phyloP scores from a whole-genome alignment of 2,329 filamentous ascomycete genomes.

The Hypoxylon sp. region DNA sequence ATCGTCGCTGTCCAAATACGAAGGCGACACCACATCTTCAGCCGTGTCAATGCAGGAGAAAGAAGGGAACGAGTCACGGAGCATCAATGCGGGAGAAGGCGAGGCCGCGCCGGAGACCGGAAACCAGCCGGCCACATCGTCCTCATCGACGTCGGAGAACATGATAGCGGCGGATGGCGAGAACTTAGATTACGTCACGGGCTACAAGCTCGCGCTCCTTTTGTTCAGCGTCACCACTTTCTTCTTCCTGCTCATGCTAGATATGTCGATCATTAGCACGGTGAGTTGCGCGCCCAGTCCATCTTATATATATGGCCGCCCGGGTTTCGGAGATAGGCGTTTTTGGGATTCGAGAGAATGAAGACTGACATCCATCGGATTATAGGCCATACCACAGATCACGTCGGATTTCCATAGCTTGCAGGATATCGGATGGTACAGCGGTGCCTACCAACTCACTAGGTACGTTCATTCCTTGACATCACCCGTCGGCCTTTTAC shows the following conservation, averaged over 20 bases:
- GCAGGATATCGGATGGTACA: conserved; percentile 70
- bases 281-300: conserved; percentile 50
- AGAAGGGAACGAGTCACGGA: conserved; percentile 10
- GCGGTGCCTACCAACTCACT: conserved; percentile 63
- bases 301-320: neutral
- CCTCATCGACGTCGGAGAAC: conserved; percentile 12
- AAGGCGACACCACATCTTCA: conserved; percentile 25
- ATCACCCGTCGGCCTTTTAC: conserved; percentile 20
- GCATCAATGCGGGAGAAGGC: neutral
- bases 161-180: conserved; percentile 39
- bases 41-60: conserved; percentile 27
- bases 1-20: conserved; percentile 5
- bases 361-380: conserved; percentile 15
- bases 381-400: conserved; percentile 63
- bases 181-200: conserved; percentile 48
- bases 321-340: neutral
- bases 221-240: conserved; percentile 58
- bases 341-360: neutral
- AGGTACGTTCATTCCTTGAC: conserved; percentile 54
- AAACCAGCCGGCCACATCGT: conserved; percentile 2
- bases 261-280: conserved; percentile 68
- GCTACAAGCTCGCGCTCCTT: conserved; percentile 47
- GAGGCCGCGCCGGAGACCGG: neutral
- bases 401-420: conserved; percentile 66
- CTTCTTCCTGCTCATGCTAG: conserved; percentile 65